Percentiles rank a stretch among this genome's conserved stretches.
Evolutionary conservation across 768 basidiomycete species (phyloP).

Genomic region (Suillus subaureus): DNA sequence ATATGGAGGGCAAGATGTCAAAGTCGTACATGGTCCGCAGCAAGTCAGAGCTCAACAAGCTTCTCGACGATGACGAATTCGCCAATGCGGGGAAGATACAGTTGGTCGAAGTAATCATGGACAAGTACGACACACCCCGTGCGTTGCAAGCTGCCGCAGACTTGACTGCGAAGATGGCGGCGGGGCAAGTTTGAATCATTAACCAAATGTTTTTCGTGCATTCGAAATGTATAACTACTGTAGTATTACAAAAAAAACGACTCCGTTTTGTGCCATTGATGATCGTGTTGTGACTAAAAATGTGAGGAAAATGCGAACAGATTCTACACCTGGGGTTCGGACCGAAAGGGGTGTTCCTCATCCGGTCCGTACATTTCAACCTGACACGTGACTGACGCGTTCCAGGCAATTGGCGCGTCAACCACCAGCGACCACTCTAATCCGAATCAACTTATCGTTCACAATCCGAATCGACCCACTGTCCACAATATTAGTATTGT

Average conservation of each 20-base stretch:
- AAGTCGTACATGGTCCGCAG: conserved; percentile 68
- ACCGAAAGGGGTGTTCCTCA: neutral
- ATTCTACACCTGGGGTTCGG: neutral
- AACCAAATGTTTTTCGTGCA: neutral
- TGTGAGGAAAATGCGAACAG: neutral
- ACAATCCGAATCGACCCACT: neutral
- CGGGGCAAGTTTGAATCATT: conserved; percentile 18
- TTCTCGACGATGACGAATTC: conserved; percentile 69
- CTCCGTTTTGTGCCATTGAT: neutral
- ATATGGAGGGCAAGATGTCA: conserved; percentile 46
- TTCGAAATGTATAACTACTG: neutral
- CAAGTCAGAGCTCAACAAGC: conserved; percentile 63
- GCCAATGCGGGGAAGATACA: conserved; percentile 67
- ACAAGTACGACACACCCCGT: conserved; percentile 68
- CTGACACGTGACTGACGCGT: conserved; percentile 32
- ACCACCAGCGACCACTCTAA: neutral
- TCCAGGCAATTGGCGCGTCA: conserved; percentile 5
- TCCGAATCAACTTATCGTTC: neutral
- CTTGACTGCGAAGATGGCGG: conserved; percentile 17
- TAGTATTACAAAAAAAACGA: neutral
- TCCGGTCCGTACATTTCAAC: neutral
- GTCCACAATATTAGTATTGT: neutral
- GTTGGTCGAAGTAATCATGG: conserved; percentile 82
- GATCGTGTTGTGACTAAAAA: neutral
- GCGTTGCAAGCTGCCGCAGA: conserved; percentile 57